Conservation (phyloP, 306 rosid species). For the Trichosanthes cucumerina region DNA sequence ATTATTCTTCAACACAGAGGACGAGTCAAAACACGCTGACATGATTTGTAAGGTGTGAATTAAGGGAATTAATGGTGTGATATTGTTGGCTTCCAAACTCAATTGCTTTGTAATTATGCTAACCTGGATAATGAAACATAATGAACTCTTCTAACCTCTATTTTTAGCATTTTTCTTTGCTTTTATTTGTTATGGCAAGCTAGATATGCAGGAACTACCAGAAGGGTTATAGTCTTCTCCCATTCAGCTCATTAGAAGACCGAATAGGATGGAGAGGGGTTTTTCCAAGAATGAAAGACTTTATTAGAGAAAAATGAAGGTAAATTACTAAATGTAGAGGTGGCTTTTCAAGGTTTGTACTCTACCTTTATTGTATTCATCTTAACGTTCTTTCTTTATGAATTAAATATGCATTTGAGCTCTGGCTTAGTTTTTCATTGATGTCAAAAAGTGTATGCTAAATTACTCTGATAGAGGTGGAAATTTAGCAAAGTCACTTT, state of each 20-base stretch:
- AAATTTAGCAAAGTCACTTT: too few species aligned
- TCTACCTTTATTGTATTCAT: neutral
- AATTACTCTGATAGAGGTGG: too few species aligned
- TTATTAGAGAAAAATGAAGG: neutral
- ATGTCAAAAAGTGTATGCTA: too few species aligned
- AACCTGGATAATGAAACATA: neutral
- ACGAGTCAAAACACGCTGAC: neutral
- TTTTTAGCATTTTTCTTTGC: neutral
- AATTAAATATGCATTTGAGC: too few species aligned
- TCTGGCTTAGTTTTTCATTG: too few species aligned
- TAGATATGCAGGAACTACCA: neutral
- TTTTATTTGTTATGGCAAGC: neutral
- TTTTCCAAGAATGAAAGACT: neutral
- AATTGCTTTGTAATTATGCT: neutral
- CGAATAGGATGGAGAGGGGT: neutral
- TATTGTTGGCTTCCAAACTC: neutral
- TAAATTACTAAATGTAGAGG: neutral
- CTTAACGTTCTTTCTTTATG: neutral
- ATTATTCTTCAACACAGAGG: constrained; percentile 51
- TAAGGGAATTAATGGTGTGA: neutral
- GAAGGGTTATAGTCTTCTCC: neutral
- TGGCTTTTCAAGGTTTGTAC: neutral
- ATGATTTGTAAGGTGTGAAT: neutral
- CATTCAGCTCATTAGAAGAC: neutral
- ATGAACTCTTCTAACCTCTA: neutral